These are phyloP conservation scores for Boletus vinaceobasis DNA, from an alignment of 768 basidiomycete species.

Conservation along the genomic window DNA sequence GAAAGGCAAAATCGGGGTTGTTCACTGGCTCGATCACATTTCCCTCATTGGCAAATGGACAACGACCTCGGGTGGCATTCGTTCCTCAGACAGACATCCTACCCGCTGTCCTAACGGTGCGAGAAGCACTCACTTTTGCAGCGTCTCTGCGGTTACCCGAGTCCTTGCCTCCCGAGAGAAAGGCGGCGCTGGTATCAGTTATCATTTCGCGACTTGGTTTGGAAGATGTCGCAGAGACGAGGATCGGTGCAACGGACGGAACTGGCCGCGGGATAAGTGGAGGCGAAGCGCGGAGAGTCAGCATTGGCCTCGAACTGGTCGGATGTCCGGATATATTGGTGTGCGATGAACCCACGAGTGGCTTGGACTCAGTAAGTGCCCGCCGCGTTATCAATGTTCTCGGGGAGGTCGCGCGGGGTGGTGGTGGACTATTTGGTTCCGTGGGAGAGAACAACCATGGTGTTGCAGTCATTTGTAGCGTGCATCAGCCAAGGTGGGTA, in stretches of 20 bases:
- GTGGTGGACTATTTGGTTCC: constrained; percentile 23
- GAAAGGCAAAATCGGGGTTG: constrained; percentile 72
- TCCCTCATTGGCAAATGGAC: constrained; percentile 34
- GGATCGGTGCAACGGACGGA: constrained; percentile 64
- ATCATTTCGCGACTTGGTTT: constrained; percentile 81
- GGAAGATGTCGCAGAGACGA: constrained; percentile 57
- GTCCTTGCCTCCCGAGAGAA: constrained; percentile 56
- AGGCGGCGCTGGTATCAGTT: constrained; percentile 60
- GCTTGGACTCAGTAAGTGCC: constrained; percentile 87
- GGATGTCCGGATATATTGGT: constrained; percentile 81
- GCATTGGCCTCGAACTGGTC: constrained; percentile 86
- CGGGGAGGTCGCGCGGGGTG: constrained; percentile 61
- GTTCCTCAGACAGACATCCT: constrained; percentile 87
- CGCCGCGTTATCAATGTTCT: constrained; percentile 76
- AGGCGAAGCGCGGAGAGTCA: constrained; percentile 87
- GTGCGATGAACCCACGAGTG: constrained; percentile 81
- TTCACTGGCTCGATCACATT: constrained; percentile 65
- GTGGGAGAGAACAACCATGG: constrained; percentile 44
- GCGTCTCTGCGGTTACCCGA: constrained; percentile 84
- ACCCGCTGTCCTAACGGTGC: constrained; percentile 74
- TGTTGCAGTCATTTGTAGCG: constrained; percentile 80
- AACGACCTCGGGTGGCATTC: constrained; percentile 66
- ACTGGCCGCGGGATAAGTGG: constrained; percentile 84
- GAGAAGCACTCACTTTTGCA: constrained; percentile 80
- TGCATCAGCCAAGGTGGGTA: constrained; percentile 78